A percentile compares a stretch with the other conserved stretches of the same genome.
phyloP scores from a whole-genome alignment of 2,329 filamentous ascomycete genomes.

The Erysiphe pulchra region DNA sequence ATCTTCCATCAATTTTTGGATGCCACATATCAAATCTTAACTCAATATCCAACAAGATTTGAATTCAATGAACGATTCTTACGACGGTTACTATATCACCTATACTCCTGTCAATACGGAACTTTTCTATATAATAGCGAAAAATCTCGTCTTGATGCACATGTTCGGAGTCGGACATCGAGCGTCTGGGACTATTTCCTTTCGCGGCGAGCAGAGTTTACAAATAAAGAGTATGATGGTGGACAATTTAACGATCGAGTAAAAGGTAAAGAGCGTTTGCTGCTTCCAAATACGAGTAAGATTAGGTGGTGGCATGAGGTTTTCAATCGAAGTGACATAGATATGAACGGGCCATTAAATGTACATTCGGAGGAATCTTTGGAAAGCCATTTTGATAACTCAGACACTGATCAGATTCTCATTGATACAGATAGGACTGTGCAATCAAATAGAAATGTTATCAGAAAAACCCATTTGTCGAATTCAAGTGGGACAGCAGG shows the following conservation, averaged over 20 bases:
- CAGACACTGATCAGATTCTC: background rate
- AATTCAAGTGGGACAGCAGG: slow-evolving; percentile 4
- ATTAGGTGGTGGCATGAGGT: slow-evolving; percentile 85
- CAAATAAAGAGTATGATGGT: slow-evolving; percentile 53
- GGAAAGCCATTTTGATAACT: slow-evolving; percentile 2
- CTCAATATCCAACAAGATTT: slow-evolving; percentile 69
- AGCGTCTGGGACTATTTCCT: slow-evolving; percentile 96
- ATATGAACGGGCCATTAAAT: slow-evolving; percentile 61
- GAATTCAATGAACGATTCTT: slow-evolving; percentile 94
- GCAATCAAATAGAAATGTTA: background rate
- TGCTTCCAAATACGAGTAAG: slow-evolving; percentile 53
- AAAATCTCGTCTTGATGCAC: slow-evolving; percentile 52
- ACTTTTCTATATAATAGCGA: slow-evolving; percentile 93
- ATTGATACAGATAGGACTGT: background rate
- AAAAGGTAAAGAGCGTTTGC: slow-evolving; percentile 54
- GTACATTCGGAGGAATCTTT: slow-evolving; percentile 17
- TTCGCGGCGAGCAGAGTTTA: slow-evolving; percentile 52
- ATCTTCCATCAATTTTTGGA: slow-evolving; percentile 97
- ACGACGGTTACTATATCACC: slow-evolving; percentile 67
- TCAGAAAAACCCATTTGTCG: background rate
- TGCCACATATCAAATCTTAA: slow-evolving; percentile 68
- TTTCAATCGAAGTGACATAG: slow-evolving; percentile 65
- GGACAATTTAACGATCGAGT: slow-evolving; percentile 49
- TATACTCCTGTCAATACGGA: slow-evolving; percentile 89
- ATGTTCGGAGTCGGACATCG: slow-evolving; percentile 43